Evolutionary conservation across 2,329 filamentous ascomycete species (phyloP), one percentile per base, ranked within the genome.

Genomic region (Harringtonia aguacate): DNA sequence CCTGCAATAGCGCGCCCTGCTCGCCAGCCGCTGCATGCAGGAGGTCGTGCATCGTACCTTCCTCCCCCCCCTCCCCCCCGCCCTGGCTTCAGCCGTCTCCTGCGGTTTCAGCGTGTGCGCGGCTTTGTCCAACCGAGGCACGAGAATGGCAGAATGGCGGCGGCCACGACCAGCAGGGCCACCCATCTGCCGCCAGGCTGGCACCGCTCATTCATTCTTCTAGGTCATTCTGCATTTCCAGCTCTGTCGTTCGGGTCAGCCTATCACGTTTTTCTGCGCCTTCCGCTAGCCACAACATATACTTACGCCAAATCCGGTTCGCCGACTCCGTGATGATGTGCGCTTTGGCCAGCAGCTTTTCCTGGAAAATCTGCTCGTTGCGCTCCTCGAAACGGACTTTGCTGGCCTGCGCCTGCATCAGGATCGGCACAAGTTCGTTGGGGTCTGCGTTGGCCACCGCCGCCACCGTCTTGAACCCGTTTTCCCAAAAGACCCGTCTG

Each of bases 351-450:
- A 79, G 58, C 27, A 87, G 58, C 56, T 85, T 86, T 44, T 77
- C 73, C 39, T 70, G 68, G 50, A 79, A 78, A 46, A 75, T 78
- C 38, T 73, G 65, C 41, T 76, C 74, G 27, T 81, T 74, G 24
- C 69, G 64, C 0, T 67, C 67, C 48, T 75, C 72, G 13, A 77
- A 58, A 30, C 74, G 70, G 35, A 70, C 61, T 59, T 83, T 84
- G 52, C 74, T 79, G 17, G 80, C 79, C 62, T 84, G 81, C 5
- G 78, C 79, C 43, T 84, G 80, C 67, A 84, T 73, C 41, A 89
- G 64, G n/a, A 88, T 64, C 8, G 82, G 81, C 3, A 86, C 66
- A 21, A 88, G 64, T 49, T 85, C 82, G 47, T 71, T 71, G 0
- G 79, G 72, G 48, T 83, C 73, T 1, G 83, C 81, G 51, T 83